These are phyloP conservation scores for Ambrosia artemisiifolia DNA, from an alignment of 129 eudicot genomes.

Conservation along the genomic window DNA sequence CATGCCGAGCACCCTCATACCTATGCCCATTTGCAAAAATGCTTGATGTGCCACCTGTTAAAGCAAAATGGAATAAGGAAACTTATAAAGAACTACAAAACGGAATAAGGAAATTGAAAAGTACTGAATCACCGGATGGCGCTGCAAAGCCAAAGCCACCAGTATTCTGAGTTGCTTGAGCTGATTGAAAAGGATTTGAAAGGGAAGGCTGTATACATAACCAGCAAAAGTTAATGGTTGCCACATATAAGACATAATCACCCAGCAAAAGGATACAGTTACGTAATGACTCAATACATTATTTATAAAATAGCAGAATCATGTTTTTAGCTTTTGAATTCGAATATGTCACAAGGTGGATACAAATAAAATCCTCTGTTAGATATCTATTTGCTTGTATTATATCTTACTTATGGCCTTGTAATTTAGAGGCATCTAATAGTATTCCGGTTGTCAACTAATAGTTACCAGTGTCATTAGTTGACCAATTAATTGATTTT, in stretches of 20 bases:
- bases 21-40: conserved; percentile 78
- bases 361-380: not conserved
- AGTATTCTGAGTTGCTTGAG: conserved; percentile 61
- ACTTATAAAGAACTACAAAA: not conserved
- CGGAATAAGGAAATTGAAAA: not conserved
- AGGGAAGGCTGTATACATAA: conserved; percentile 35
- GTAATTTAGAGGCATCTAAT: not conserved
- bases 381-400: not conserved
- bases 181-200: conserved; percentile 49
- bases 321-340: not conserved
- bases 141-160: conserved; percentile 52
- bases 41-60: conserved; percentile 49
- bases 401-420: not conserved
- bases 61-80: not conserved
- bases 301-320: too few relatives aligned
- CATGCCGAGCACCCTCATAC: conserved; percentile 92
- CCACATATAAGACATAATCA: too few relatives aligned
- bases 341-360: not conserved
- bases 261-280: not conserved
- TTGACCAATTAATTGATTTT: not conserved
- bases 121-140: not conserved
- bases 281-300: too few relatives aligned
- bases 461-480: not conserved
- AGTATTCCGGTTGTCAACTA: not conserved
- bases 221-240: conserved; percentile 10